These are phyloP conservation scores for Malassezia brasiliensis DNA, from an alignment of 1,284 basidiomycete species.

Conservation along the genomic window DNA sequence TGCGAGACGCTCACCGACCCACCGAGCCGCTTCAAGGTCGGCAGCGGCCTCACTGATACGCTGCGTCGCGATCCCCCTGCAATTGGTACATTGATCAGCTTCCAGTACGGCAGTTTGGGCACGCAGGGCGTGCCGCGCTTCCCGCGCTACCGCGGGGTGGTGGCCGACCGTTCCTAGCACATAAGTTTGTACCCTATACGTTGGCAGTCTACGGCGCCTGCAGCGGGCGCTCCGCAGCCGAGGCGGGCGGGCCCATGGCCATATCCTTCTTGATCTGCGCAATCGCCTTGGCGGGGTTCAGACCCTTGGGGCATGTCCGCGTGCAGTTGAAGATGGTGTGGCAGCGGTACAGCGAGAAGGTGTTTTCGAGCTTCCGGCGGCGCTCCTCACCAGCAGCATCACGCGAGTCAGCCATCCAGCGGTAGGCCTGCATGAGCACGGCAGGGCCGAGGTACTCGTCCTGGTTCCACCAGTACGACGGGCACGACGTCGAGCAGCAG, in stretches of 20 bases:
- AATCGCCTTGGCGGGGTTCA: conserved; percentile 56
- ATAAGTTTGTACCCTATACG: not conserved
- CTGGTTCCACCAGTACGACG: conserved; percentile 96
- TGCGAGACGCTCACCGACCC: conserved; percentile 49
- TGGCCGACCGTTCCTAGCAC: conserved; percentile 1
- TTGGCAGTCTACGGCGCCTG: conserved; percentile 42
- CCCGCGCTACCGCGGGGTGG: conserved; percentile 10
- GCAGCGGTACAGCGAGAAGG: conserved; percentile 72
- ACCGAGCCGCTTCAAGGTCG: conserved; percentile 50
- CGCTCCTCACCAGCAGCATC: conserved; percentile 72
- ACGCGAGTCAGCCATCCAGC: conserved; percentile 96
- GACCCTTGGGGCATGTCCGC: conserved; percentile 86
- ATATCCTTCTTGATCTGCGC: conserved; percentile 47
- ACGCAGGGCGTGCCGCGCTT: conserved; percentile 14
- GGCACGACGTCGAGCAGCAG: conserved; percentile 85
- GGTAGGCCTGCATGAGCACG: conserved; percentile 69
- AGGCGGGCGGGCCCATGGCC: conserved; percentile 36
- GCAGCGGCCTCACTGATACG: conserved; percentile 35
- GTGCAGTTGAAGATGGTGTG: conserved; percentile 91
- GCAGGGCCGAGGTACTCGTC: conserved; percentile 96
- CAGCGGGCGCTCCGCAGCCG: conserved; percentile 32
- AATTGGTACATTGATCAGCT: conserved; percentile 56
- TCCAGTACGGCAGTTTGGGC: conserved; percentile 10
- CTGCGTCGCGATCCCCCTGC: conserved; percentile 45
- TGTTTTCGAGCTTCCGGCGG: conserved; percentile 86